A percentile compares a stretch with the other conserved stretches of the same genome.
phyloP scores from a whole-genome alignment of 495 filamentous ascomycete species.

The Penicillium flavigenum region DNA sequence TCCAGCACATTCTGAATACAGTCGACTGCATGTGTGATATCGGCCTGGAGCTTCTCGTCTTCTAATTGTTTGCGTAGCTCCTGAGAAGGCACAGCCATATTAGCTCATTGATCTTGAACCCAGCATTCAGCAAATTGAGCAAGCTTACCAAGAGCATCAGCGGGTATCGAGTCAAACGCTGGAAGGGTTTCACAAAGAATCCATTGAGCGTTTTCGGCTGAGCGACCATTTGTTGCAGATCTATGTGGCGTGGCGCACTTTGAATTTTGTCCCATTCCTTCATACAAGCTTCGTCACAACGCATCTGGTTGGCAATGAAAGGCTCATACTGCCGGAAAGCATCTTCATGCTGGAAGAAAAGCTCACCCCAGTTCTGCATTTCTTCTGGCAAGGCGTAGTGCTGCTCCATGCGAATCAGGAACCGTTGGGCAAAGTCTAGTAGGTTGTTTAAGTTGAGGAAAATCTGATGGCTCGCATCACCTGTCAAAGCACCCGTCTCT shows the following conservation, averaged over 20 bases:
- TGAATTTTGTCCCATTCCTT: conserved; percentile 57
- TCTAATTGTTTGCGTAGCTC: conserved; percentile 82
- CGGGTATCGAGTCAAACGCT: conserved; percentile 91
- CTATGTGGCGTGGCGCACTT: conserved; percentile 51
- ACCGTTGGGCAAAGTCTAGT: conserved; percentile 90
- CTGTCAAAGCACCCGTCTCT: conserved; percentile 79
- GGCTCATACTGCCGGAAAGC: conserved; percentile 89
- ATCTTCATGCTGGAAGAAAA: conserved; percentile 77
- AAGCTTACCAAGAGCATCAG: conserved; percentile 74
- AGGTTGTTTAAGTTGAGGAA: conserved; percentile 95
- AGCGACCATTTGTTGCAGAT: conserved; percentile 63
- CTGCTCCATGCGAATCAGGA: conserved; percentile 92
- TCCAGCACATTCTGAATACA: conserved; percentile 74
- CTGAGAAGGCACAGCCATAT: conserved; percentile 42
- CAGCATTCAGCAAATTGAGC: neutral
- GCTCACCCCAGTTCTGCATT: conserved; percentile 84
- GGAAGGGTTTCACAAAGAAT: conserved; percentile 95
- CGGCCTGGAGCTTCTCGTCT: conserved; percentile 63
- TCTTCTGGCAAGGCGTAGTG: conserved; percentile 78
- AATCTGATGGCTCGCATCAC: conserved; percentile 89
- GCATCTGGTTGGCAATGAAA: conserved; percentile 88
- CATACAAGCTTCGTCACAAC: conserved; percentile 49
- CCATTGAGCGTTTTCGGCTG: conserved; percentile 66
- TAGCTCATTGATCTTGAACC: neutral
- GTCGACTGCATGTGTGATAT: conserved; percentile 69